Percentiles rank a stretch among this genome's conserved stretches.
Conservation (phyloP, 2,329 filamentous ascomycete species). For the Dryadomyces sulphureus region DNA sequence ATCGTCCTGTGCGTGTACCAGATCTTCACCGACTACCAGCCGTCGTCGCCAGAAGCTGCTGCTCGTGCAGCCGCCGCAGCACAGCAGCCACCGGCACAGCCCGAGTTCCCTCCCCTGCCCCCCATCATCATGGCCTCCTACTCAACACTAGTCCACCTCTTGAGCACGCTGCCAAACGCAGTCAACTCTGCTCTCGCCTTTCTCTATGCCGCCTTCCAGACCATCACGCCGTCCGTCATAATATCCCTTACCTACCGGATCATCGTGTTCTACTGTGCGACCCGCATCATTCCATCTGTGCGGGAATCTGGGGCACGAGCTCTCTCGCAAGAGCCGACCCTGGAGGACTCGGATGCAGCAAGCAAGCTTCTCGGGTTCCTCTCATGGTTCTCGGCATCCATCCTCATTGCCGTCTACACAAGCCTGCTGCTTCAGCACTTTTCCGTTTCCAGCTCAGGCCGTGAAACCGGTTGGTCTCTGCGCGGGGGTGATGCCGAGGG, state of each 20-base stretch:
- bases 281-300: conserved; percentile 87
- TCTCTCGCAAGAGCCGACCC: conserved; percentile 67
- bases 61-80: conserved; percentile 35
- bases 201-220: conserved; percentile 81
- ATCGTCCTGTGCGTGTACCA: conserved; percentile 98
- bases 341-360: conserved; percentile 75
- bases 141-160: conserved; percentile 71
- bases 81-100: conserved; percentile 23
- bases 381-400: conserved; percentile 88
- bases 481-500: conserved; percentile 70
- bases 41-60: conserved; percentile 40
- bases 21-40: conserved; percentile 96
- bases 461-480: conserved; percentile 61
- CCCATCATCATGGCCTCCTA: conserved; percentile 98
- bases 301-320: conserved; percentile 73
- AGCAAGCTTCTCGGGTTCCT: conserved; percentile 68
- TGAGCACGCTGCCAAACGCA: conserved; percentile 70
- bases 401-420: conserved; percentile 91
- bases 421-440: conserved; percentile 94
- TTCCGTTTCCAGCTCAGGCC: conserved; percentile 50
- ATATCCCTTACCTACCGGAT: conserved; percentile 89
- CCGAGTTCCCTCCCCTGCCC: conserved; percentile 91
- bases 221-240: conserved; percentile 88
- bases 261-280: conserved; percentile 89
- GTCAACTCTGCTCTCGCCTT: conserved; percentile 75